These are phyloP conservation scores for Alliaria petiolata DNA, from an alignment of 345 rosid genomes.

Conservation along the genomic window DNA sequence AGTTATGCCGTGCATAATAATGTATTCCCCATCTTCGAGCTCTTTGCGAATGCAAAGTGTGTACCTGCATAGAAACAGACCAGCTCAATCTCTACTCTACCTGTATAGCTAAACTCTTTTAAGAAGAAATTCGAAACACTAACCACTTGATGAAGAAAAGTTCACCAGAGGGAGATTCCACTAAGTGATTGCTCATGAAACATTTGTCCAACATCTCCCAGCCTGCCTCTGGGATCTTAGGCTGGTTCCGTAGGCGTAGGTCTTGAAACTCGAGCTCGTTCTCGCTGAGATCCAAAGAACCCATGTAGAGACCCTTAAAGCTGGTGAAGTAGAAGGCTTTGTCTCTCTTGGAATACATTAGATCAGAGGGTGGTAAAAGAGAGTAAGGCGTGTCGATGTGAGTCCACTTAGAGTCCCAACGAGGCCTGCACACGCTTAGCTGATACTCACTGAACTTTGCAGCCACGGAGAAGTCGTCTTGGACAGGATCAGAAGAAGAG, in stretches of 20 bases:
- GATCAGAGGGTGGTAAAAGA: background rate
- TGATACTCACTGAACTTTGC: background rate
- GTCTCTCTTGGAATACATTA: slow-evolving; percentile 9
- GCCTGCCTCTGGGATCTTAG: background rate
- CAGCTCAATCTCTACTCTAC: background rate
- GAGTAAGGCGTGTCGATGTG: background rate
- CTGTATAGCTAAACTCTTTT: background rate
- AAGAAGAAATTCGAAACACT: background rate
- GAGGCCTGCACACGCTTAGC: background rate
- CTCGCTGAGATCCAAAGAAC: background rate
- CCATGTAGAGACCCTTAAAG: slow-evolving; percentile 2
- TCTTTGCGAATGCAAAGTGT: background rate
- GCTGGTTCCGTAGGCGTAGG: background rate
- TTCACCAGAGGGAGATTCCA: slow-evolving; percentile 12
- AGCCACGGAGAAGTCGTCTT: background rate
- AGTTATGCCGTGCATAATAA: background rate
- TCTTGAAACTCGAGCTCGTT: background rate
- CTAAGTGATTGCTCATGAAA: background rate
- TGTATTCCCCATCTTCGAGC: background rate
- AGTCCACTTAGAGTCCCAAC: background rate
- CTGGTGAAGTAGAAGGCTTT: background rate
- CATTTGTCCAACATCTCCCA: background rate
- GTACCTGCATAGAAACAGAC: background rate
- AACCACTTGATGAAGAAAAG: slow-evolving; percentile 11
- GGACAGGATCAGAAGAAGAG: background rate